Conservation (phyloP, 75 land plant genomes). For the Ceratopteris richardii region DNA sequence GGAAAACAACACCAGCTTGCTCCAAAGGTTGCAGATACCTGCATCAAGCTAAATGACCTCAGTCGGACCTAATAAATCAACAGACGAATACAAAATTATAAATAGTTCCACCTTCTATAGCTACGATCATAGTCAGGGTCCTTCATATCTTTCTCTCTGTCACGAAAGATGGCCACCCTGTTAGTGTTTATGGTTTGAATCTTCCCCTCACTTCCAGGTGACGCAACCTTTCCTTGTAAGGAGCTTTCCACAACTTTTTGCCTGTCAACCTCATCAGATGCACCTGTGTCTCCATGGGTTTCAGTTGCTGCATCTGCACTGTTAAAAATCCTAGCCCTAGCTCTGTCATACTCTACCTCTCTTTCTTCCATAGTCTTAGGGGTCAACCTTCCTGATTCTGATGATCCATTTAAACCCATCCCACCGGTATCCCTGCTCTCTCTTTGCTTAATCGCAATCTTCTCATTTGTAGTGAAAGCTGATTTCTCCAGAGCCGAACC, state of each 20-base stretch:
- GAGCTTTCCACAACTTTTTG: constrained; percentile 32
- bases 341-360: constrained; percentile 88
- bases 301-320: constrained; percentile 22
- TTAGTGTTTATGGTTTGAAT: constrained; percentile 18
- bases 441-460: constrained; percentile 92
- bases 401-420: constrained; percentile 3
- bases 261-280: constrained; percentile 22
- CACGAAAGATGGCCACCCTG: constrained; percentile 92
- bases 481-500: constrained; percentile 44
- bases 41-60: no score
- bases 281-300: background rate
- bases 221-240: constrained; percentile 43
- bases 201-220: constrained; percentile 27
- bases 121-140: constrained; percentile 97
- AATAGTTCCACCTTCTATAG: constrained; percentile 63
- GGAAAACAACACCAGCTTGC: background rate
- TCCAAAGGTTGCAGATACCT: no score
- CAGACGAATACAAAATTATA: background rate
- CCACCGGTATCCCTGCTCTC: constrained; percentile 25
- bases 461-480: constrained; percentile 18
- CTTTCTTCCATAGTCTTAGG: constrained; percentile 90
- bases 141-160: constrained; percentile 79
- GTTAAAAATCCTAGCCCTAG: constrained; percentile 77
- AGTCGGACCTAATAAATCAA: no score
- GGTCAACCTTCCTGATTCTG: background rate